Conservation (phyloP, 805 yeast species). For the Candida qinlingensis region DNA sequence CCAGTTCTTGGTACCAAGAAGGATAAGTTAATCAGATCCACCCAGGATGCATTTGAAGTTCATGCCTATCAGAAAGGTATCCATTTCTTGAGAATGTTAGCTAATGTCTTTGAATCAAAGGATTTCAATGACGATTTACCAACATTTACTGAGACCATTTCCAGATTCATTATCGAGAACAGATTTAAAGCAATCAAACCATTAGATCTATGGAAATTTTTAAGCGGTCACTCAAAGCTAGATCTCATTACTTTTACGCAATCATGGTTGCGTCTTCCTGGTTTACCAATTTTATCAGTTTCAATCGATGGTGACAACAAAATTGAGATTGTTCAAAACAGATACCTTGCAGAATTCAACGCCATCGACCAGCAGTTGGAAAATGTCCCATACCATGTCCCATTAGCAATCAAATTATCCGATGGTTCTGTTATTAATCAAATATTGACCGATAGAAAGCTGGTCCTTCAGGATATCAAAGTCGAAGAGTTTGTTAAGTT, state of each 20-base stretch:
- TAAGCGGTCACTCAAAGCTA: constrained; percentile 29
- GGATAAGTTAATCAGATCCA: constrained; percentile 32
- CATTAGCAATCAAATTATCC: constrained; percentile 39
- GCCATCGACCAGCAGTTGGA: constrained; percentile 34
- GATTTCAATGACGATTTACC: constrained; percentile 25
- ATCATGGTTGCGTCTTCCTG: constrained; percentile 58
- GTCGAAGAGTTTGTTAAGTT: constrained; percentile 32
- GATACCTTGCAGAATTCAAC: constrained; percentile 26
- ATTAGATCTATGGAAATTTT: constrained; percentile 46
- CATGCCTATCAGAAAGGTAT: constrained; percentile 58
- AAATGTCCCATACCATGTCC: constrained; percentile 58
- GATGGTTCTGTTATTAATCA: constrained; percentile 34
- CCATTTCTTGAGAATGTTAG: constrained; percentile 47
- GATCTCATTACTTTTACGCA: constrained; percentile 48
- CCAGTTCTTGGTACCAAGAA: neutral
- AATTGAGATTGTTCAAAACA: constrained; percentile 35
- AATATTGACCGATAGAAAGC: constrained; percentile 39
- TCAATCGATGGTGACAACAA: constrained; percentile 23
- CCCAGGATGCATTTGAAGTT: constrained; percentile 44
- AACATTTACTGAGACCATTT: constrained; percentile 31
- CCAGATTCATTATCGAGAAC: constrained; percentile 32
- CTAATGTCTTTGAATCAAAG: constrained; percentile 34
- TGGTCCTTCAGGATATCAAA: constrained; percentile 17
- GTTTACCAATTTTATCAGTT: constrained; percentile 50
- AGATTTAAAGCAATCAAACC: constrained; percentile 40